Evolutionary conservation across 176 grass and related monocot species (phyloP).

Genomic region (Olyra latifolia): DNA sequence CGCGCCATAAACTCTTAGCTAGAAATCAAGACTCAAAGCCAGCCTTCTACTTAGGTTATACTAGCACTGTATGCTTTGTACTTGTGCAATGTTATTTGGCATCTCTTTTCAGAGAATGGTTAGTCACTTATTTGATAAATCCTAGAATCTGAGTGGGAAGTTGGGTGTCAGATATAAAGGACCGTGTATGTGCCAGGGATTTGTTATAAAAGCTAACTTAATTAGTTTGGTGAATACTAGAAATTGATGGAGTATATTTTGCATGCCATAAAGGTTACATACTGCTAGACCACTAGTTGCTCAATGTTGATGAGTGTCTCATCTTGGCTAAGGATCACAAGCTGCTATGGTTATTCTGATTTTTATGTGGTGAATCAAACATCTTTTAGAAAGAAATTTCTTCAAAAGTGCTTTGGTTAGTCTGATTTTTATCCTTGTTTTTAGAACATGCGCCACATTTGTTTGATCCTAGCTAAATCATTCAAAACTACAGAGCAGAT

Average conservation of each 20-base stretch:
- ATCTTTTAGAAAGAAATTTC: not conserved
- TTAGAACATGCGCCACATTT: slow-evolving; percentile 11
- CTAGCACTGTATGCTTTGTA: not conserved
- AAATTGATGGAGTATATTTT: not conserved
- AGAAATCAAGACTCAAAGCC: not conserved
- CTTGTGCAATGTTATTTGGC: not conserved
- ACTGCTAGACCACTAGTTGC: not conserved
- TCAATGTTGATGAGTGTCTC: not conserved
- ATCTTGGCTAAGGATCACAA: not conserved
- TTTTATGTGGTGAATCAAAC: not conserved
- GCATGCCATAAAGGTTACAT: not conserved
- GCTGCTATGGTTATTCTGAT: no score
- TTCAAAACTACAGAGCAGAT: slow-evolving; percentile 50
- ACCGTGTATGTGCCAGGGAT: not conserved
- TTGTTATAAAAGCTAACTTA: not conserved
- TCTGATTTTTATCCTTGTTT: not conserved
- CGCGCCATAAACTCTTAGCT: not conserved
- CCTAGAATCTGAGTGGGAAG: not conserved
- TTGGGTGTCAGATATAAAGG: not conserved
- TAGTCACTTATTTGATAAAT: not conserved
- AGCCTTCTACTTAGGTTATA: not conserved
- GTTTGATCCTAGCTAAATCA: slow-evolving; percentile 16
- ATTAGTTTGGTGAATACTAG: not conserved
- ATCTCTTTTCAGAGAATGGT: not conserved
- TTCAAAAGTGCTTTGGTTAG: not conserved